Evolutionary conservation across 768 basidiomycete genomes (phyloP), one percentile per base, ranked within the genome.

Genomic region (Kwoniella sp.): DNA sequence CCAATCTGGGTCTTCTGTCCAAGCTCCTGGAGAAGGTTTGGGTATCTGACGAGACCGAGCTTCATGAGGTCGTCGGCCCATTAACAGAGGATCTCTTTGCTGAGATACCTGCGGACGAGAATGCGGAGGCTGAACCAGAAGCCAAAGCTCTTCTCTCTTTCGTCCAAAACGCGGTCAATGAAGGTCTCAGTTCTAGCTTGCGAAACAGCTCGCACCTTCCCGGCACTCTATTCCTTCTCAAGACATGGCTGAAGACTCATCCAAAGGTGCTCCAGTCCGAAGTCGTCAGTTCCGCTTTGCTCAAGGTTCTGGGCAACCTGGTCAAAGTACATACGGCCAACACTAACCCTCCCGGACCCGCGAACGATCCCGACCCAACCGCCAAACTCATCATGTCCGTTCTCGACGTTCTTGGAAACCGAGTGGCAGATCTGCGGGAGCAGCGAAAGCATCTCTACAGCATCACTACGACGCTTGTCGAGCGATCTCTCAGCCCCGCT

Each of bases 11-110:
- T 4, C 84, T 88, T 15, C 83, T 98, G 7, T 88, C 89, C 70
- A 88, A 88, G 68, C 86, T 98, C 24, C 84, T 98, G 58, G 88
- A 91, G 67, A 95, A 91, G 81, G 90, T 92, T 17, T 84, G 95
- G 75, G 80, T 88, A 17, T 87, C 87, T 22, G 92, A 94, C 24
- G 92, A 97, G 59, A 80, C 85, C 53, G 82, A 81, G 10, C 84
- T 98, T 9, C 90, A 92, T 68, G 91, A 95, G 60, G 85, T 88
- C 13, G 80, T 96, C 24, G 85, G 88, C 60, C 88, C 90, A 2
- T 86, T 96, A 27, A 89, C 93, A 65, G 90, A 92, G 74, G 86
- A 86, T 30, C 84, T 95, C 63, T 81, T 94, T 46, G 85, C 84
- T 49, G 83, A 90, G 4, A 89, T 88, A 72, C 92, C 93, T 7